Conservation (phyloP, 2,329 filamentous ascomycete genomes). For the Diplodia seriata region DNA sequence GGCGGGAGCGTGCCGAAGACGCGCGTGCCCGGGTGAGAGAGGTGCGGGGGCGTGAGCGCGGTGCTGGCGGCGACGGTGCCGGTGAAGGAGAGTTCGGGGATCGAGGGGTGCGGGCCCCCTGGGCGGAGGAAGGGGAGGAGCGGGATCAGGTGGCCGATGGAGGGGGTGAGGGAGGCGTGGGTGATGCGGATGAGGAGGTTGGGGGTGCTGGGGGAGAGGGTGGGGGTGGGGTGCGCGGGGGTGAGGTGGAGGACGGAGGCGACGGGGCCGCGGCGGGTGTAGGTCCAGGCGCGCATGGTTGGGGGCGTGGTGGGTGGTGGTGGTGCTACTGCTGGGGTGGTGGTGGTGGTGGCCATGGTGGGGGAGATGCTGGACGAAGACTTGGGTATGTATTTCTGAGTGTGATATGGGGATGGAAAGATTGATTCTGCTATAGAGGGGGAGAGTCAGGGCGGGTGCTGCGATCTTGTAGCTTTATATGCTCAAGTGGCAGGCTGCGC, state of each 20-base stretch:
- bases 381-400: neutral
- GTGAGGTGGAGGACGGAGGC: slow-evolving; percentile 2
- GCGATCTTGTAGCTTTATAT: neutral
- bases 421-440: neutral
- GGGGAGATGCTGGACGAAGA: neutral
- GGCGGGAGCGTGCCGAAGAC: slow-evolving; percentile 51
- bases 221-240: slow-evolving; percentile 1
- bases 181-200: slow-evolving; percentile 38
- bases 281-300: slow-evolving; percentile 38
- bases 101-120: slow-evolving; percentile 40
- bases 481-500: neutral
- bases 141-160: slow-evolving; percentile 51
- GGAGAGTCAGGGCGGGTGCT: neutral
- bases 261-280: slow-evolving; percentile 29
- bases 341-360: slow-evolving; percentile 1
- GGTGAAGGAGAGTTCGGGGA: slow-evolving; percentile 54
- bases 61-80: slow-evolving; percentile 44
- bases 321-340: neutral
- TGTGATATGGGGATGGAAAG: neutral
- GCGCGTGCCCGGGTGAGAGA: slow-evolving; percentile 42
- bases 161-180: slow-evolving; percentile 53
- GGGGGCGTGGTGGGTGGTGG: neutral
- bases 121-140: slow-evolving; percentile 46
- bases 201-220: neutral
- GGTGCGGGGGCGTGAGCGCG: slow-evolving; percentile 29